Evolutionary conservation across 1,284 basidiomycete genomes (phyloP), one percentile per base, ranked within the genome.

Genomic region (Cystobasidium sp.): DNA sequence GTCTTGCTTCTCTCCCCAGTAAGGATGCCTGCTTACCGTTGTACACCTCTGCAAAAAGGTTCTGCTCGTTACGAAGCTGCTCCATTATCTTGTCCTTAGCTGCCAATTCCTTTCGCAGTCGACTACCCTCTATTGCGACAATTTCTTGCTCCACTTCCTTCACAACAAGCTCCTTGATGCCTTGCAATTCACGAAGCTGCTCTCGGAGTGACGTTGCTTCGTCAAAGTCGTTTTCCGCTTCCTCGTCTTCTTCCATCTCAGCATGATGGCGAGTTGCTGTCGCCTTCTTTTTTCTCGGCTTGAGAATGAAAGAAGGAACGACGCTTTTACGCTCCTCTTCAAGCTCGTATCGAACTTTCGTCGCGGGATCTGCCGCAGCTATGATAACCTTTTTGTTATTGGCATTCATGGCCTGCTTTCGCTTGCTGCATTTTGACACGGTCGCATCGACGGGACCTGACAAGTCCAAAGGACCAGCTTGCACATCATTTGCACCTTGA

Each of bases 41-140:
- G 74, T 77, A 78, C 0, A 74, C 74, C 43, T 61, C 73, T 8
- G 52, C 69, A 47, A 78, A 56, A 8, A 76, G 43, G 20, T n/a
- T 44, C 39, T 76, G 58, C 67, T 80, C 79, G 58, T 44, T 24
- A 6, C 76, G 56, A 5, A 79, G 67, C 0, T 76, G 75, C 37
- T 80, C 77, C 14, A 65, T 68, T 20, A 79, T 58, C 58, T 76
- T 77, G 41, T 78, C 77, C 47, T 78, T 77, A 10, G 67, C 22
- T 4, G 9, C 58, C n/a, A 75, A 41, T 6, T 68, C 47, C 37
- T 64, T 75, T 18, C 73, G 66, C 44, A 75, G 39, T 10, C 73
- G 44, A 12, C 47, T 24, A 14, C 14, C 20, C 49, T 75, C 73
- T 7, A n/a, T 24, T 9, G 41, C 46, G 22, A 67, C 47, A 8